Evolutionary conservation across 768 basidiomycete genomes (phyloP).

Genomic region (Heimioporus sp.): DNA sequence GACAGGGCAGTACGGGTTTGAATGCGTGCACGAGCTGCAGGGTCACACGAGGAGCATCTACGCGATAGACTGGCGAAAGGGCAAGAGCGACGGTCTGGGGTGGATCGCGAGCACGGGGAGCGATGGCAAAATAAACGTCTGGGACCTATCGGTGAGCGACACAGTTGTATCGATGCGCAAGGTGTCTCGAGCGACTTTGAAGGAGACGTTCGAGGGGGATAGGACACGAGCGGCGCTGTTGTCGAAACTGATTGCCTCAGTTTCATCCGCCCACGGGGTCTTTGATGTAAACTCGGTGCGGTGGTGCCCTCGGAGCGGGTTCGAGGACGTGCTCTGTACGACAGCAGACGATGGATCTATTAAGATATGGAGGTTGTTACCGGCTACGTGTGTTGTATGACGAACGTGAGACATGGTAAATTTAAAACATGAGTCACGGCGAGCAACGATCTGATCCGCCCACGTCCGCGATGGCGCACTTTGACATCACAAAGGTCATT

Average conservation of each 20-base stretch:
- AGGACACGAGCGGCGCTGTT: slow-evolving; percentile 26
- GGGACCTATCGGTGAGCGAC: slow-evolving; percentile 63
- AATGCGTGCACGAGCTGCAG: slow-evolving; percentile 54
- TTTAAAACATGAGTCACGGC: too few relatives aligned
- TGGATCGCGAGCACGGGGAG: slow-evolving; percentile 85
- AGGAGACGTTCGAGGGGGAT: slow-evolving; percentile 18
- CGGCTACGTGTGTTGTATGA: neutral
- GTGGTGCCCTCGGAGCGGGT: slow-evolving; percentile 76
- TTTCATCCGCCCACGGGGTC: slow-evolving; percentile 73
- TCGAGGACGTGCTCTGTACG: slow-evolving; percentile 69
- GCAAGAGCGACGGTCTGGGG: slow-evolving; percentile 52
- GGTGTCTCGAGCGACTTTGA: slow-evolving; percentile 1
- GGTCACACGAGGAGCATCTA: slow-evolving; percentile 79
- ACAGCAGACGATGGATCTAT: slow-evolving; percentile 84
- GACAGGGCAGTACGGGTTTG: slow-evolving; percentile 58
- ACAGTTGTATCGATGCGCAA: neutral
- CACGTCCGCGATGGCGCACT: slow-evolving; percentile 49
- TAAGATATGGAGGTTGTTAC: slow-evolving; percentile 67
- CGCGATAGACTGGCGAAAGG: slow-evolving; percentile 68
- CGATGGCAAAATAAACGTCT: slow-evolving; percentile 81
- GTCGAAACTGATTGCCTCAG: slow-evolving; percentile 49
- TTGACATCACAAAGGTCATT: slow-evolving; percentile 79
- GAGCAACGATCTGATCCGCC: too few relatives aligned
- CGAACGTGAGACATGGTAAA: too few relatives aligned
- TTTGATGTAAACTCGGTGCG: slow-evolving; percentile 81